A percentile compares a stretch with the other conserved stretches of the same genome.
Evolutionary conservation across 352 stramenopile genomes (phyloP).

Genomic region (Poterioochromonas sp.): DNA sequence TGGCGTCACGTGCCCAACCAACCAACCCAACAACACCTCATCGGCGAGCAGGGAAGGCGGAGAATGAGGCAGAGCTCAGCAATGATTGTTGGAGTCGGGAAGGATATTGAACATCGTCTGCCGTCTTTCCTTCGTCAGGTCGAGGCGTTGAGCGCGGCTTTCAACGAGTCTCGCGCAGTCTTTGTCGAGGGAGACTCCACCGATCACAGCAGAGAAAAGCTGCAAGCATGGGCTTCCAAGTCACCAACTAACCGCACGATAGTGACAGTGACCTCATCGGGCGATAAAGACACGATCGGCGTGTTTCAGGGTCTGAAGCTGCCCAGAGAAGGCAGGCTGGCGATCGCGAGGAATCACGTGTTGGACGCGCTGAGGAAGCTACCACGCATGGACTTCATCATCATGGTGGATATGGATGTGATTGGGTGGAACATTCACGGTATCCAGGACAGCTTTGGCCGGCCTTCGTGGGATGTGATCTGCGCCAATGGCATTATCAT

Average conservation of each 20-base stretch:
- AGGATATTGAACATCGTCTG: background rate
- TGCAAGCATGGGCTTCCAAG: background rate
- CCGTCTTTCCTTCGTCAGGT: background rate
- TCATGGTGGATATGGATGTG: slow-evolving; percentile 22
- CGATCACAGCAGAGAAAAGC: background rate
- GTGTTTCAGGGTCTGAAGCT: background rate
- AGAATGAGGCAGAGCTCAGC: background rate
- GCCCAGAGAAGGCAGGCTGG: slow-evolving; percentile 12
- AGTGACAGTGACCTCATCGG: background rate
- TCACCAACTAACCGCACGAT: slow-evolving; percentile 3
- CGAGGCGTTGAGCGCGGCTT: background rate
- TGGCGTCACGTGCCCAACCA: background rate
- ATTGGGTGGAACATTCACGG: slow-evolving; percentile 4
- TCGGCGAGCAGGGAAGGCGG: background rate
- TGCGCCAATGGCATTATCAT: slow-evolving; percentile 15
- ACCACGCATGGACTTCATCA: background rate
- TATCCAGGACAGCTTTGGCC: slow-evolving; percentile 18
- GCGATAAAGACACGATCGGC: background rate
- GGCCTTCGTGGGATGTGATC: slow-evolving; percentile 8
- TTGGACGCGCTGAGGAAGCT: background rate
- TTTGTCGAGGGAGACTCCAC: slow-evolving; percentile 5
- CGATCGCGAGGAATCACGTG: slow-evolving; percentile 3
- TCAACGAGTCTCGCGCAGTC: background rate
- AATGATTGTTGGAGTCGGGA: slow-evolving; percentile 3
- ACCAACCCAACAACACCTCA: background rate